Evolutionary conservation across 139 green algal species (phyloP).

Genomic region (Chlamydomonas sp.): DNA sequence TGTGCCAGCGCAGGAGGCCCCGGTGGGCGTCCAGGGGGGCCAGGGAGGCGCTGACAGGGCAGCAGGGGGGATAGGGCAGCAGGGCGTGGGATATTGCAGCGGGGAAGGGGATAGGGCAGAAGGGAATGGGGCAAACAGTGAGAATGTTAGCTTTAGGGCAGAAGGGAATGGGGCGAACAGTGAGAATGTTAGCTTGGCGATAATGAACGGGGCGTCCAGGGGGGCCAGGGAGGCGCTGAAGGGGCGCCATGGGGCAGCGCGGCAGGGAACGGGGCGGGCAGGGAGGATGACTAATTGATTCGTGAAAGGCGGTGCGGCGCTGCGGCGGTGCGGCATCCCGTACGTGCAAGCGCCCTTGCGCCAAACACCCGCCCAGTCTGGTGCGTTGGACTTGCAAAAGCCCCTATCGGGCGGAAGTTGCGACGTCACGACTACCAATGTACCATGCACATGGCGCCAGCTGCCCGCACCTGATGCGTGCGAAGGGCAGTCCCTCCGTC

Average conservation of each 20-base stretch:
- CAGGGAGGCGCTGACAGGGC: not conserved
- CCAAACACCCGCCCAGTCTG: not conserved
- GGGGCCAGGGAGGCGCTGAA: not conserved
- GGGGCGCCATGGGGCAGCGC: not conserved
- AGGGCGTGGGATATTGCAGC: not conserved
- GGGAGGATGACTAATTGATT: not conserved
- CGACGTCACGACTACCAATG: not conserved
- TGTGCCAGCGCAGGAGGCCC: conserved; percentile 87
- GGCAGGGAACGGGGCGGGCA: not conserved
- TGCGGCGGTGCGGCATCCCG: not conserved
- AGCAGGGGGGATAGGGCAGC: not conserved
- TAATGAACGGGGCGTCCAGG: not conserved
- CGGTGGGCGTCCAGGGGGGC: conserved; percentile 65
- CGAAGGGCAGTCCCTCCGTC: conserved; percentile 58
- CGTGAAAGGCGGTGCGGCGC: not conserved
- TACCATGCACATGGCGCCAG: not conserved
- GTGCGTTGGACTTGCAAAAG: not conserved
- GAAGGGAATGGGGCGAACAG: not conserved
- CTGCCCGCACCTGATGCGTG: conserved; percentile 29
- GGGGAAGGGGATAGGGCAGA: no score
- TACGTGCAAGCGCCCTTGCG: not conserved
- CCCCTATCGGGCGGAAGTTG: not conserved
- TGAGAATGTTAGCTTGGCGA: no score
- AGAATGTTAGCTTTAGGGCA: not conserved
- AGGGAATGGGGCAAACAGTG: not conserved